Conservation (phyloP, 176 grass and related monocot genomes). For the Cocos nucifera region DNA sequence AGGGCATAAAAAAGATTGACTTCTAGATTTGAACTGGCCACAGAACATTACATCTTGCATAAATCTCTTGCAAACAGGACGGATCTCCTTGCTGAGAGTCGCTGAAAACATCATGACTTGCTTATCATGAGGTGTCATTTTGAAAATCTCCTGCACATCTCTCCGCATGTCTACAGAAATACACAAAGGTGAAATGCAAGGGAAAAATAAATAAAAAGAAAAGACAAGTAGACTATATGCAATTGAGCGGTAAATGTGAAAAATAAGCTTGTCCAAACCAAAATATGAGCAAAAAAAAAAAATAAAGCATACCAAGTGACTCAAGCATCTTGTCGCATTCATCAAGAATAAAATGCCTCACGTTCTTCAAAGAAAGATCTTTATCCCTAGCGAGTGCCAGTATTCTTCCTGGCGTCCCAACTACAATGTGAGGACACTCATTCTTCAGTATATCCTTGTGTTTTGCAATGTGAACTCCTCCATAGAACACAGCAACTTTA, state of each 20-base stretch:
- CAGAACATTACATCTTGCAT: conserved; percentile 99
- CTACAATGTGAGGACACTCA: conserved; percentile 95
- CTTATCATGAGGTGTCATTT: conserved; percentile 99
- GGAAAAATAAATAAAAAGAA: not conserved
- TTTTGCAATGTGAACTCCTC: conserved; percentile 87
- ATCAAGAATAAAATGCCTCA: conserved; percentile 98
- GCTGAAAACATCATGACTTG: conserved; percentile 99
- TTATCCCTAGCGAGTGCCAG: conserved; percentile 51
- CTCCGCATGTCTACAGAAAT: conserved; percentile 80
- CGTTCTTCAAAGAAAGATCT: conserved; percentile 95
- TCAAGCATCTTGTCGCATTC: conserved; percentile 99
- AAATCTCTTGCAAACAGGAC: conserved; percentile 90
- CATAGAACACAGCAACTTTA: conserved; percentile 98
- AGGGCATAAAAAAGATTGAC: conserved; percentile 36
- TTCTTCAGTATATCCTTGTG: conserved; percentile 97
- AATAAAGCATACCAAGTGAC: conserved; percentile 61
- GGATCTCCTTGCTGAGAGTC: conserved; percentile 97
- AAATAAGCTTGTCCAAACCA: no score
- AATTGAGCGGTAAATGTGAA: no score
- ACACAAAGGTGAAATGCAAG: conserved; percentile 9
- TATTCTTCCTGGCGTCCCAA: conserved; percentile 65
- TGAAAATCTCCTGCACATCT: conserved; percentile 98
- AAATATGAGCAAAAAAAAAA: no score
- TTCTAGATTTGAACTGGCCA: conserved; percentile 41
- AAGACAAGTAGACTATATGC: not conserved